Evolutionary conservation across 78 protist genomes (phyloP).

Genomic region (Corallochytrium limacisporum): DNA sequence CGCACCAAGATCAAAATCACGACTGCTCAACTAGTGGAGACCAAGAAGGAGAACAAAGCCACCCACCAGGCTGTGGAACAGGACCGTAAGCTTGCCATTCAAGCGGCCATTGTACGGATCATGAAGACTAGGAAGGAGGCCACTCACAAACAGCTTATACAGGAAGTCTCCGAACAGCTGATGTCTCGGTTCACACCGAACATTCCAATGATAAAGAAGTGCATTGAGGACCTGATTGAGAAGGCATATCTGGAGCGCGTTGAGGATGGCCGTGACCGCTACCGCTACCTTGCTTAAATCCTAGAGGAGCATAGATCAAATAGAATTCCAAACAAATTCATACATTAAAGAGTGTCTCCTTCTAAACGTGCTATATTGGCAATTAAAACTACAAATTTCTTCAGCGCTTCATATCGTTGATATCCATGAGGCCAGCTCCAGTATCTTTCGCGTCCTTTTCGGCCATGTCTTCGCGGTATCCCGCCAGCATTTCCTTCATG

Average conservation of each 20-base stretch:
- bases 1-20: constrained; percentile 46
- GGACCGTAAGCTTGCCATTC: constrained; percentile 54
- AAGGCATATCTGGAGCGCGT: constrained; percentile 24
- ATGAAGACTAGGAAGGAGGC: constrained; percentile 74
- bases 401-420: too few species aligned
- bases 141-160: constrained; percentile 43
- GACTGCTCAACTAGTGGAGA: constrained; percentile 39
- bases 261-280: not conserved
- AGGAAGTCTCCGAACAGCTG: constrained; percentile 39
- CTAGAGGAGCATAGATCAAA: too few species aligned
- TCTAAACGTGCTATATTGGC: too few species aligned
- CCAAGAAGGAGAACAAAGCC: constrained; percentile 41
- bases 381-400: too few species aligned
- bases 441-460: too few species aligned
- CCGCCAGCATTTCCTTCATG: too few species aligned
- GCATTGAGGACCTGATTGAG: constrained; percentile 67
- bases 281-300: not conserved
- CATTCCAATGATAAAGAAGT: constrained; percentile 53
- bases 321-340: too few species aligned
- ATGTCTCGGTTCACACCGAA: not conserved
- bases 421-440: too few species aligned
- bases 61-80: constrained; percentile 59
- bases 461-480: too few species aligned
- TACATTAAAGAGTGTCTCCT: too few species aligned
- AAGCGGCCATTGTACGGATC: constrained; percentile 81